phyloP scores from a whole-genome alignment of 768 basidiomycete species.

The Russula griseocarnosa region DNA sequence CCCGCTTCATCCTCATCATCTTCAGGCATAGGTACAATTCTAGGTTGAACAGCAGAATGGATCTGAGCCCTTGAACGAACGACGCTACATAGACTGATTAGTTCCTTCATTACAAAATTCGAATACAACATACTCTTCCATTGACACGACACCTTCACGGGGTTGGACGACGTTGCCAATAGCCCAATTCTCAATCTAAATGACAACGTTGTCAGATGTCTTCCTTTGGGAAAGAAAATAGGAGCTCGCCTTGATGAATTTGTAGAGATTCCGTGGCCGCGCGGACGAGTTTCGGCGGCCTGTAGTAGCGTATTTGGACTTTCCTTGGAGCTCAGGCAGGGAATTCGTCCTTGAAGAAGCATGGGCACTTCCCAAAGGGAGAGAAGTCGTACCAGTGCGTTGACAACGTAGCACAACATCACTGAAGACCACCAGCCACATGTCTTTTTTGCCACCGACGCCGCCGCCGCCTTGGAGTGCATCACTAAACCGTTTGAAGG shows the following conservation, averaged over 20 bases:
- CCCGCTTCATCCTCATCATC: slow-evolving; percentile 54
- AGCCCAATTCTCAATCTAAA: slow-evolving; percentile 81
- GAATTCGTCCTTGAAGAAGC: slow-evolving; percentile 71
- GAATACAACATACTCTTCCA: slow-evolving; percentile 73
- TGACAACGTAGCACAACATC: slow-evolving; percentile 94
- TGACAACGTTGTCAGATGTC: slow-evolving; percentile 17
- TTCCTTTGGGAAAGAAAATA: slow-evolving; percentile 9
- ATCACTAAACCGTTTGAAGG: slow-evolving; percentile 86
- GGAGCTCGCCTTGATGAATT: slow-evolving; percentile 73
- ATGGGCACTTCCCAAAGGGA: slow-evolving; percentile 67
- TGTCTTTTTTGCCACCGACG: slow-evolving; percentile 71
- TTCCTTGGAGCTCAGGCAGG: slow-evolving; percentile 77
- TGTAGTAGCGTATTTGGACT: slow-evolving; percentile 78
- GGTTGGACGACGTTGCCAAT: slow-evolving; percentile 75
- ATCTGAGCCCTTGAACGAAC: slow-evolving; percentile 66
- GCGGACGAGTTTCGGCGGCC: slow-evolving; percentile 71
- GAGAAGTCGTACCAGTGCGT: slow-evolving; percentile 80
- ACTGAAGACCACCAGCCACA: slow-evolving; percentile 95
- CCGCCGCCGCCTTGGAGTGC: slow-evolving; percentile 59
- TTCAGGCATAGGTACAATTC: slow-evolving; percentile 64
- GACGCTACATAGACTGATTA: slow-evolving; percentile 44
- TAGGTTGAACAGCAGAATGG: slow-evolving; percentile 53
- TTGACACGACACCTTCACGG: slow-evolving; percentile 75
- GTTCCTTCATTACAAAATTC: slow-evolving; percentile 13
- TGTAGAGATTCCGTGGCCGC: slow-evolving; percentile 88